phyloP scores from a whole-genome alignment of 805 yeast species.

The Pichia cabralensis region DNA sequence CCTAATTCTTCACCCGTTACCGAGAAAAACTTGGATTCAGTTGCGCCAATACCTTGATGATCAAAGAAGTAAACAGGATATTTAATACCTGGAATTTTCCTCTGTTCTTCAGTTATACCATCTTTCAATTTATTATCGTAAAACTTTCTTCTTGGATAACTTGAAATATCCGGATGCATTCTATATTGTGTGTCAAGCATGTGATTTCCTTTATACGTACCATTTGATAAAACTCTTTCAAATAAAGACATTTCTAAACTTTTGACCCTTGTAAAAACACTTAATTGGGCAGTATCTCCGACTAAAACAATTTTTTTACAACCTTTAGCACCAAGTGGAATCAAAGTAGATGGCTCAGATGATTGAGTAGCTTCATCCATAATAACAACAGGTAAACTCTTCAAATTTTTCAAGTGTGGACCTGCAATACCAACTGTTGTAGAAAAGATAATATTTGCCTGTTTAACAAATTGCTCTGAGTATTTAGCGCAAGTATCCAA shows the following conservation, averaged over 20 bases:
- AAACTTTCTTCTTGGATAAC: slow-evolving; percentile 74
- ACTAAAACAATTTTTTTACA: slow-evolving; percentile 62
- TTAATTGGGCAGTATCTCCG: slow-evolving; percentile 69
- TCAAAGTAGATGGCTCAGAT: slow-evolving; percentile 60
- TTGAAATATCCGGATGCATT: slow-evolving; percentile 89
- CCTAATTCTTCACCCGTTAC: slow-evolving; percentile 36
- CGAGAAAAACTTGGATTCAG: slow-evolving; percentile 38
- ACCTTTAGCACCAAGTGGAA: slow-evolving; percentile 61
- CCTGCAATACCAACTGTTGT: slow-evolving; percentile 71
- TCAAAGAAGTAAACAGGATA: slow-evolving; percentile 55
- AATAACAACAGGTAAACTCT: slow-evolving; percentile 47
- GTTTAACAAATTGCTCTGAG: slow-evolving; percentile 36
- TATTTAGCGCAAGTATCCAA: slow-evolving; percentile 24
- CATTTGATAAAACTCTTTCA: slow-evolving; percentile 55
- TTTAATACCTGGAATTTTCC: slow-evolving; percentile 36
- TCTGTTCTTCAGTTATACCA: slow-evolving; percentile 48
- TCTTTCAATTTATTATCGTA: slow-evolving; percentile 63
- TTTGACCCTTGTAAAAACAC: slow-evolving; percentile 62
- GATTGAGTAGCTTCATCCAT: slow-evolving; percentile 78
- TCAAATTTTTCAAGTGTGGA: slow-evolving; percentile 44
- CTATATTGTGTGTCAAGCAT: slow-evolving; percentile 83
- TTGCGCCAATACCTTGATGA: slow-evolving; percentile 33
- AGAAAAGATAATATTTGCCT: slow-evolving; percentile 61
- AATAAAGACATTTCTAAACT: slow-evolving; percentile 56
- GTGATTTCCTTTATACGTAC: slow-evolving; percentile 48